phyloP scores from a whole-genome alignment of 768 basidiomycete genomes.

The Coprinopsis sp. region DNA sequence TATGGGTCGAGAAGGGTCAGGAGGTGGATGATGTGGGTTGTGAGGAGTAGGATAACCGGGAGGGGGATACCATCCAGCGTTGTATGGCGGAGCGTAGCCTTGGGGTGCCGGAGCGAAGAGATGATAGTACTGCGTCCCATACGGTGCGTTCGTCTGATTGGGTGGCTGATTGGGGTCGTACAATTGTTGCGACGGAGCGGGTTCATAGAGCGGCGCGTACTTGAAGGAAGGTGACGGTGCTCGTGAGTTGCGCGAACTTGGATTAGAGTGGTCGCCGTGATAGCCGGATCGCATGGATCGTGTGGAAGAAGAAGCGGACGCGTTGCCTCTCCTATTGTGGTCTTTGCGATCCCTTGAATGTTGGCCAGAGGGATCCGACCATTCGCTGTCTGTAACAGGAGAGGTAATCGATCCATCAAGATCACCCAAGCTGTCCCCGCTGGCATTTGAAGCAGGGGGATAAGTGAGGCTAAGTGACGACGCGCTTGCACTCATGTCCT shows the following conservation, averaged over 20 bases:
- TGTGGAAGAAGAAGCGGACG: conserved; percentile 53
- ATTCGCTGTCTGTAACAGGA: conserved; percentile 78
- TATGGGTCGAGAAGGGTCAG: conserved; percentile 14
- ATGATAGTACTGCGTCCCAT: conserved; percentile 29
- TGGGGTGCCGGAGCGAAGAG: conserved; percentile 30
- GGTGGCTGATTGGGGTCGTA: conserved; percentile 44
- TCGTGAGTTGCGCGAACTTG: conserved; percentile 67
- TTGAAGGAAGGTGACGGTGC: conserved; percentile 75
- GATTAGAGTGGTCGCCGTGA: conserved; percentile 42
- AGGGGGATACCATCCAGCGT: too few relatives aligned
- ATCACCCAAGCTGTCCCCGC: conserved; percentile 54
- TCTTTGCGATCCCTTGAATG: conserved; percentile 54
- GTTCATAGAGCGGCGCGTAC: conserved; percentile 72
- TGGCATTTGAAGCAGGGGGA: conserved; percentile 52
- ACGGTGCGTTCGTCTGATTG: conserved; percentile 14
- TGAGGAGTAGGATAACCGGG: conserved; percentile 15
- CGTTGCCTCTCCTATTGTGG: conserved; percentile 37
- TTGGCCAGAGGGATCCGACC: conserved; percentile 53
- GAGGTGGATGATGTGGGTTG: conserved; percentile 11
- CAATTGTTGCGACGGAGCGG: conserved; percentile 34
- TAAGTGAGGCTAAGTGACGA: conserved; percentile 69
- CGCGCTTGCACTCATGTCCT: conserved; percentile 71
- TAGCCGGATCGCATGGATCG: conserved; percentile 51
- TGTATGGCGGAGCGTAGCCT: conserved; percentile 22
- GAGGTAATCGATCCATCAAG: conserved; percentile 66